Percentiles rank a stretch among this genome's conserved stretches.
Evolutionary conservation across 2,329 filamentous ascomycete species (phyloP).

Genomic region (Fusarium protoensiforme): DNA sequence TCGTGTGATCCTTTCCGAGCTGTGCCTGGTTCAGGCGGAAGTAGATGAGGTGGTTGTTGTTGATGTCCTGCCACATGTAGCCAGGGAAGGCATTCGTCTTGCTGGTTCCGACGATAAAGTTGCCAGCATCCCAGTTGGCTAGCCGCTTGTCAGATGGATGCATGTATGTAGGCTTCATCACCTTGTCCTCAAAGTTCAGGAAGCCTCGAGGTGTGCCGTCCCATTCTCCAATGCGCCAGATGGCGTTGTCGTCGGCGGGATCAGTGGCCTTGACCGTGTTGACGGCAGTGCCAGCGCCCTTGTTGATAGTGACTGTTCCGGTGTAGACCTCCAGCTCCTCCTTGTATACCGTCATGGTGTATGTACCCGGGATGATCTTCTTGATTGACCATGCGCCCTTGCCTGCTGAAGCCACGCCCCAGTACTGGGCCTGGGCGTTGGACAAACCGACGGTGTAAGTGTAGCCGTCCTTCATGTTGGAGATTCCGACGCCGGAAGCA

Average conservation of each 20-base stretch:
- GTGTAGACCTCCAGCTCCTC: constrained; percentile 47
- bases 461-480: constrained; percentile 52
- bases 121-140: constrained; percentile 44
- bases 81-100: constrained; percentile 50
- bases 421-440: constrained; percentile 51
- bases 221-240: constrained; percentile 52
- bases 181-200: constrained; percentile 49
- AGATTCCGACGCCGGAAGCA: constrained; percentile 45
- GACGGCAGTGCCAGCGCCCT: constrained; percentile 43
- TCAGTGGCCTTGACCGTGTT: constrained; percentile 46
- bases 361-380: constrained; percentile 47
- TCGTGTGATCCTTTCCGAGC: constrained; percentile 38
- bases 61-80: constrained; percentile 56
- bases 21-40: constrained; percentile 48
- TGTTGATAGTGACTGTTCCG: constrained; percentile 40
- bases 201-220: constrained; percentile 50
- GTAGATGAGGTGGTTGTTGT: constrained; percentile 55
- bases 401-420: constrained; percentile 41
- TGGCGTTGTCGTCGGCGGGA: constrained; percentile 45
- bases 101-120: constrained; percentile 51
- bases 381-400: constrained; percentile 45
- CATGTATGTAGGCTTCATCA: constrained; percentile 56
- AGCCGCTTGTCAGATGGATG: constrained; percentile 50
- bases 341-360: constrained; percentile 49
- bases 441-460: constrained; percentile 52